These are phyloP conservation scores for Astrocystis sublimbata DNA, from an alignment of 495 filamentous ascomycete genomes.

Conservation along the genomic window DNA sequence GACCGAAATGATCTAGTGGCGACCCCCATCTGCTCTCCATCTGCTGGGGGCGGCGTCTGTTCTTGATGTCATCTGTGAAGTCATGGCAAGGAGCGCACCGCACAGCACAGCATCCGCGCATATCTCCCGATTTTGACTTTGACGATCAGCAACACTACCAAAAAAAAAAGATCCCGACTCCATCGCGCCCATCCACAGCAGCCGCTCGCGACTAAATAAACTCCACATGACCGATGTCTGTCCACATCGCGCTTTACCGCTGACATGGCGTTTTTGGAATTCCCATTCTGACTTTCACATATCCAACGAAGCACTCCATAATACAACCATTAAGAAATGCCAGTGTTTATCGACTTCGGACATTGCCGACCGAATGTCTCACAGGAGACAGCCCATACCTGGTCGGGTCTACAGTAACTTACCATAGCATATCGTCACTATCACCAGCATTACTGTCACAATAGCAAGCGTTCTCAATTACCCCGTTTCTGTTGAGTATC, in stretches of 20 bases:
- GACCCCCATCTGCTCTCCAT: too few species aligned
- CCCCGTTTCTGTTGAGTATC: not conserved
- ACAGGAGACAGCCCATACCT: not conserved
- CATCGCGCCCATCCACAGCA: too few species aligned
- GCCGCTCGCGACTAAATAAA: not conserved
- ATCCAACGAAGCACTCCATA: not conserved
- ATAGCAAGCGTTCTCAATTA: not conserved
- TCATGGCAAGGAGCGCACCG: not conserved
- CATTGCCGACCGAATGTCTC: not conserved
- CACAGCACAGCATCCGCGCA: too few species aligned
- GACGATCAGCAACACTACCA: not conserved
- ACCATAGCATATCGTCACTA: not conserved
- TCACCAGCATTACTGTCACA: not conserved
- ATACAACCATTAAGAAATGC: too few species aligned
- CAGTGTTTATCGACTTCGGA: not conserved
- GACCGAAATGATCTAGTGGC: constrained; percentile 7
- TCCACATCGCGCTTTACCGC: constrained; percentile 7
- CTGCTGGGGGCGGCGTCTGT: too few species aligned
- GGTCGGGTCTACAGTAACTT: too few species aligned
- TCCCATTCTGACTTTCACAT: constrained; percentile 1
- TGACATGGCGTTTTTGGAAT: constrained; percentile 6
- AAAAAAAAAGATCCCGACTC: too few species aligned
- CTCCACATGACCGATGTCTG: too few species aligned
- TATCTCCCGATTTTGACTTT: not conserved
- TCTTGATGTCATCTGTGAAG: constrained; percentile 12